Percentiles rank a stretch among this genome's conserved stretches.
Conservation (phyloP, 768 basidiomycete genomes). For the Tylopilus cervinicoccineus region DNA sequence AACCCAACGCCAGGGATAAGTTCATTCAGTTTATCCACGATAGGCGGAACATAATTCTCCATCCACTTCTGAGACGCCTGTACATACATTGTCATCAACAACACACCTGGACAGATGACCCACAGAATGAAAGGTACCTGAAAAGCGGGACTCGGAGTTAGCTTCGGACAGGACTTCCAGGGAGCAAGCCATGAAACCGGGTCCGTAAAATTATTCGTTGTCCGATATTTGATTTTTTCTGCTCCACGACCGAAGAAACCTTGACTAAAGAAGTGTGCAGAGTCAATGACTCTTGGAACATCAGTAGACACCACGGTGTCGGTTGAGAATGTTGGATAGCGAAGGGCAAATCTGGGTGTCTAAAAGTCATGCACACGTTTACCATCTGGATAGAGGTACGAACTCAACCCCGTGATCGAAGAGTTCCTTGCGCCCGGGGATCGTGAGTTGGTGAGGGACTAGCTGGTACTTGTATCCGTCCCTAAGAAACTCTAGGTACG, state of each 20-base stretch:
- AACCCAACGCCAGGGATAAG: conserved; percentile 33
- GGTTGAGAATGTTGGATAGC: conserved; percentile 18
- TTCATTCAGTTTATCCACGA: conserved; percentile 33
- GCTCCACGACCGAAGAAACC: conserved; percentile 35
- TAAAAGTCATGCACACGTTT: not conserved
- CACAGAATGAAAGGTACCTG: not conserved
- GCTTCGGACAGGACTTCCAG: conserved; percentile 33
- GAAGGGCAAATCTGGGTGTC: conserved; percentile 17
- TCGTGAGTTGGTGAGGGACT: conserved; percentile 34
- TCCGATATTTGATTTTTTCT: conserved; percentile 24
- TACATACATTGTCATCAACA: not conserved
- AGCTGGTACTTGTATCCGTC: conserved; percentile 33
- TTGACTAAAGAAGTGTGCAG: conserved; percentile 37
- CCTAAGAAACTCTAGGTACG: conserved; percentile 34
- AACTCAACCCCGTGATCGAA: conserved; percentile 40
- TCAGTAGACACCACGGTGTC: conserved; percentile 11
- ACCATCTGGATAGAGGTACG: conserved; percentile 1
- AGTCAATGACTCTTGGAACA: conserved; percentile 33
- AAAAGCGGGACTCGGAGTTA: not conserved
- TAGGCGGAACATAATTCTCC: conserved; percentile 33
- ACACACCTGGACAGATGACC: not conserved
- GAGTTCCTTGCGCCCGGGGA: conserved; percentile 34
- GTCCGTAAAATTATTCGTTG: conserved; percentile 30
- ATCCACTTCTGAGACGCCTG: conserved; percentile 29
- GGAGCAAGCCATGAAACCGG: conserved; percentile 40